Percentiles rank a stretch among this genome's conserved stretches.
These are phyloP conservation scores for Dryas alaskensis DNA, from an alignment of 306 rosid species.

Conservation along the genomic window DNA sequence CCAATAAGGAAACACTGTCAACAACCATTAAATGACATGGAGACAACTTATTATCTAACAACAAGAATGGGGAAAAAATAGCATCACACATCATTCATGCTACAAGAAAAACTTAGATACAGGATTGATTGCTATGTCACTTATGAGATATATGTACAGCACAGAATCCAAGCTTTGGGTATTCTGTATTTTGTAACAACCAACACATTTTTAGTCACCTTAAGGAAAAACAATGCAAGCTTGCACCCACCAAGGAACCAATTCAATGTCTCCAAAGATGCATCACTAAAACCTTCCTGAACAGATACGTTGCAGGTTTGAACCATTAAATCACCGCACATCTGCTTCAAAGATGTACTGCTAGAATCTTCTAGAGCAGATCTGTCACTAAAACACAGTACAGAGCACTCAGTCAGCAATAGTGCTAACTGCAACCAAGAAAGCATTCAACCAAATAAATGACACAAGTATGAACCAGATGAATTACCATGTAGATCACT, in stretches of 20 bases:
- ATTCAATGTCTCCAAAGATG: slow-evolving; percentile 41
- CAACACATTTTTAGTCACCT: slow-evolving; percentile 63
- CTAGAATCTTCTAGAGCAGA: slow-evolving; percentile 33
- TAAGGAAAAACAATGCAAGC: slow-evolving; percentile 47
- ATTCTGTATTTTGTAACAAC: slow-evolving; percentile 55
- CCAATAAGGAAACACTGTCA: slow-evolving; percentile 36
- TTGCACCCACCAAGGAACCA: slow-evolving; percentile 47
- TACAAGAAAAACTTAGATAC: slow-evolving; percentile 62
- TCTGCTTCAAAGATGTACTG: slow-evolving; percentile 36
- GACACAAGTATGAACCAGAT: slow-evolving; percentile 13
- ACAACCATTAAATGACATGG: slow-evolving; percentile 36
- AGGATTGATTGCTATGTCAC: slow-evolving; percentile 48
- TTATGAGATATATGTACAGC: slow-evolving; percentile 70
- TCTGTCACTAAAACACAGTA: slow-evolving; percentile 44
- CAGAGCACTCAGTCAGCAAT: slow-evolving; percentile 29
- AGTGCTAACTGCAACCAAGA: not conserved
- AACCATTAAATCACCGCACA: slow-evolving; percentile 34
- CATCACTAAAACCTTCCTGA: slow-evolving; percentile 40
- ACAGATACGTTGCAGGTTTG: slow-evolving; percentile 27
- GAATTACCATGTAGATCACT: slow-evolving; percentile 54
- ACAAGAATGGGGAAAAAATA: slow-evolving; percentile 32
- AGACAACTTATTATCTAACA: slow-evolving; percentile 35
- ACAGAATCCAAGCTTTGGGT: slow-evolving; percentile 56
- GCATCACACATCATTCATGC: slow-evolving; percentile 47
- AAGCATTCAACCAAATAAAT: slow-evolving; percentile 15